Evolutionary conservation across 148 eudicot genomes (phyloP), one percentile per base, ranked within the genome.

Genomic region (Vaccinium corymbosum): DNA sequence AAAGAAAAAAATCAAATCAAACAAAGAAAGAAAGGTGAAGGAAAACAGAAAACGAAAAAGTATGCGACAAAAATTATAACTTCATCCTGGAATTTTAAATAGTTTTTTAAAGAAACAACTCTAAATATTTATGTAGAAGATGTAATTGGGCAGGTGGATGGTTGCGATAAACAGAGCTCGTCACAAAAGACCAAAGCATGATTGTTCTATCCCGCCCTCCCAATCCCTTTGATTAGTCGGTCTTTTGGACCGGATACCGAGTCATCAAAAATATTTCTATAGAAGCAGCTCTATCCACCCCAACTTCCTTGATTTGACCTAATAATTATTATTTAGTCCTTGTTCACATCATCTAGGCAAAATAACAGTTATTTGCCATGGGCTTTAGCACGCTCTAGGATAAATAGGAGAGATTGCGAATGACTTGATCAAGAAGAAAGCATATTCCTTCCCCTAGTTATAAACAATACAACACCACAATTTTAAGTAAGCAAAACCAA

Each of bases 231-330:
- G 38, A 35, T 35, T 35, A 22, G 71, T 64, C 71, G 3, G 25
- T 19, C 66, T 13, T 64, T 64, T 22, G 71, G 29, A 64, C 29
- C 11, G 71, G 70, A 64, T 9, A 10, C 0, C 0, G 29, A 22
- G 71, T 64, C 10, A 64, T 22, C 32, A 3, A 64, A 59, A 17
- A 81, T 10, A 75, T 48, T 51, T 50, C 50, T 76, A 52, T 51
- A 59, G 32, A 76, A 81, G 56, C 76, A 85, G 51, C 35, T 35
- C 77, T 38, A 68, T 17, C 56, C 20, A 81, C 20, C 68, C 25
- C 57, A 82, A 64, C 79, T 71, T 56, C 59, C 79, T 71, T 72
- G 86, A 84, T 84, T 56, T 84, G 79, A 84, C 71, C 79, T 62
- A 22, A 27, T 42, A 42, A 42, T 42, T 42, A n/a, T 7, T 78